Evolutionary conservation across 345 rosid genomes (phyloP).

Genomic region (Streptanthus diversifolius): DNA sequence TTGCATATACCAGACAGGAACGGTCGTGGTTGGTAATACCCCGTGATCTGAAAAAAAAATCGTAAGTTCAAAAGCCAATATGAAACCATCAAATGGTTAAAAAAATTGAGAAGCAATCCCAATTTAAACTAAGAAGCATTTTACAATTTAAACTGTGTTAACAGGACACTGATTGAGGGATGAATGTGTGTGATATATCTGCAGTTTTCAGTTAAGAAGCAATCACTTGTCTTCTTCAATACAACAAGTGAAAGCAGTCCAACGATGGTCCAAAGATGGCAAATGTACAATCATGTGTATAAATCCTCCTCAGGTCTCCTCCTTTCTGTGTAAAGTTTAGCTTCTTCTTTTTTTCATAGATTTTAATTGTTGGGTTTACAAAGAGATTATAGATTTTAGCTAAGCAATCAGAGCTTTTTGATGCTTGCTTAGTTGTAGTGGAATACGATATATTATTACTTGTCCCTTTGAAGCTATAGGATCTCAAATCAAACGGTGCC

Average conservation of each 20-base stretch:
- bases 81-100: neutral
- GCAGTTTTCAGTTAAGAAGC: neutral
- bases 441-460: neutral
- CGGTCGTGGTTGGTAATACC: neutral
- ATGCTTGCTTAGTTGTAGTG: neutral
- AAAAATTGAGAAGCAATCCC: too few species aligned
- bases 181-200: conserved; percentile 2
- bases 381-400: neutral
- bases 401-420: neutral
- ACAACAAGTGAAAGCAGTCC: conserved; percentile 1
- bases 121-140: neutral
- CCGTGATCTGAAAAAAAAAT: neutral
- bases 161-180: neutral
- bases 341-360: neutral
- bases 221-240: neutral
- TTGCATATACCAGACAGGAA: neutral
- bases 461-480: neutral
- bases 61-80: neutral
- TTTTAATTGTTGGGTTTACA: neutral
- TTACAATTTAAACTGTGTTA: neutral
- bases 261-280: conserved; percentile 1
- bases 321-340: neutral
- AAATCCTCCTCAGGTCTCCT: neutral
- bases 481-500: neutral
- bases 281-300: neutral